phyloP scores from a whole-genome alignment of 768 basidiomycete genomes.

The Heimioporus sp. region DNA sequence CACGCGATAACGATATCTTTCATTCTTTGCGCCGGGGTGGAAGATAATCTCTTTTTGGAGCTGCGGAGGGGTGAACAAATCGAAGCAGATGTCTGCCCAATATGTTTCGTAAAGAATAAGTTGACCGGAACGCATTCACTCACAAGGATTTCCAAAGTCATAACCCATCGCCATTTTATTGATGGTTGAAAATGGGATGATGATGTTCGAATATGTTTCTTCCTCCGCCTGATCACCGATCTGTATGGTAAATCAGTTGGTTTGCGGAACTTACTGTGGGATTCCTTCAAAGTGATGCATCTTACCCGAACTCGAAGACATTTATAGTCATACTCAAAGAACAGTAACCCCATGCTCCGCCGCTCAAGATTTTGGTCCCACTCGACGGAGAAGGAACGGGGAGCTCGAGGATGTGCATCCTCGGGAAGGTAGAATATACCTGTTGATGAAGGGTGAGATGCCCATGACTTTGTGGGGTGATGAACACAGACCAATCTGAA shows the following conservation, averaged over 20 bases:
- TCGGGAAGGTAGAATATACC: conserved; percentile 29
- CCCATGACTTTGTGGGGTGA: not conserved
- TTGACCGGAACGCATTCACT: conserved; percentile 15
- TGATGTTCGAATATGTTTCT: conserved; percentile 46
- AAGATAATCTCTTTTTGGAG: conserved; percentile 62
- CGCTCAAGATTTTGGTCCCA: conserved; percentile 54
- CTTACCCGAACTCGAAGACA: conserved; percentile 59
- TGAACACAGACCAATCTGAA: conserved; percentile 64
- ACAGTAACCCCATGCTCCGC: conserved; percentile 49
- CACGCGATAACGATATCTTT: conserved; percentile 53
- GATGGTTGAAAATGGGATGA: conserved; percentile 57
- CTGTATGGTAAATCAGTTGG: conserved; percentile 30
- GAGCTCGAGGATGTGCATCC: conserved; percentile 24
- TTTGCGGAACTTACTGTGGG: not conserved
- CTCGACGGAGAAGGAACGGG: conserved; percentile 67
- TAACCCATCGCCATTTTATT: conserved; percentile 58
- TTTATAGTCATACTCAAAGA: conserved; percentile 70
- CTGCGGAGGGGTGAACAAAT: conserved; percentile 60
- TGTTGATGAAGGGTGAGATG: not conserved
- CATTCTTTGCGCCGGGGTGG: conserved; percentile 34
- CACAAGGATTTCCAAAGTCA: conserved; percentile 64
- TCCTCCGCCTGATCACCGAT: conserved; percentile 58
- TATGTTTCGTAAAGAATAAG: conserved; percentile 9
- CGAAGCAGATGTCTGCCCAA: conserved; percentile 61
- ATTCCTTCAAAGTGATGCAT: not conserved